A percentile compares a stretch with the other conserved stretches of the same genome.
Conservation (phyloP, 2,329 filamentous ascomycete species). For the Didymella glomerata region DNA sequence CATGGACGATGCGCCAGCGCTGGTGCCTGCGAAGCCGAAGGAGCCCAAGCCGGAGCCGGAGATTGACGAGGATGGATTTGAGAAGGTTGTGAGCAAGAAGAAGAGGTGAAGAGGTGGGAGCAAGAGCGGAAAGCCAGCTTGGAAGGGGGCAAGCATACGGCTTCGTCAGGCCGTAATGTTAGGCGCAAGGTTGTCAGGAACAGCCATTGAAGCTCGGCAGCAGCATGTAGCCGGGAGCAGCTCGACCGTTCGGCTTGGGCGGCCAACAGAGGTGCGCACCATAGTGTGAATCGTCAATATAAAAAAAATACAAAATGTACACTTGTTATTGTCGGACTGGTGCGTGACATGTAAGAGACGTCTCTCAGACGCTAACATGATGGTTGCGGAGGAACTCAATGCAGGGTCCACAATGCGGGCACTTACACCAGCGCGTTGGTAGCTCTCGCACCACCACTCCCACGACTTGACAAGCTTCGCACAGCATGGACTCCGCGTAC, state of each 20-base stretch:
- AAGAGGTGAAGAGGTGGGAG: constrained; percentile 39
- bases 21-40: constrained; percentile 47
- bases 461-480: not conserved
- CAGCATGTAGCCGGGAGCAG: too few relatives aligned
- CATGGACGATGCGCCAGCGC: constrained; percentile 49
- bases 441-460: constrained; percentile 21
- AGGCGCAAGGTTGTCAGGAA: not conserved
- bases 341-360: constrained; percentile 15
- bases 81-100: constrained; percentile 53
- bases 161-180: not conserved
- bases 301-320: not conserved
- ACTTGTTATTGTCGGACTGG: not conserved
- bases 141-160: not conserved
- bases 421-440: constrained; percentile 19
- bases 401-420: constrained; percentile 21
- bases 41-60: constrained; percentile 46
- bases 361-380: constrained; percentile 23
- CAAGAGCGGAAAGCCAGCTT: not conserved
- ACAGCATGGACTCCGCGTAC: constrained; percentile 90
- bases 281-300: not conserved
- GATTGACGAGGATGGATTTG: constrained; percentile 55
- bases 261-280: too few relatives aligned
- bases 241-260: too few relatives aligned
- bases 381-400: constrained; percentile 30
- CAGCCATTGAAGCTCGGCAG: too few relatives aligned